phyloP scores from a whole-genome alignment of 352 stramenopile genomes.

The Thraustochytrium striatum region DNA sequence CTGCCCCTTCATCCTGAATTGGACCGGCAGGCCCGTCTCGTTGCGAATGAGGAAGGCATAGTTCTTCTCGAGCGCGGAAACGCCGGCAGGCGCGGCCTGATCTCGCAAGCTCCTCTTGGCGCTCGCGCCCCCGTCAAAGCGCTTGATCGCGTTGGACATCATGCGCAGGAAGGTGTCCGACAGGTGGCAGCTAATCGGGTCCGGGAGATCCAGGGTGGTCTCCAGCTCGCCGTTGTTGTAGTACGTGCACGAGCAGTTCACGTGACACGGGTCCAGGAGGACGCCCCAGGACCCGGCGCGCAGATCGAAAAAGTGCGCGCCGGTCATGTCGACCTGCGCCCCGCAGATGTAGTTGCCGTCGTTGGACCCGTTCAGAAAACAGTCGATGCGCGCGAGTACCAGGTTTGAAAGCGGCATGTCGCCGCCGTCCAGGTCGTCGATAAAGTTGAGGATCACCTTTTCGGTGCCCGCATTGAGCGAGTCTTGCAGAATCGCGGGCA shows the following conservation, averaged over 20 bases:
- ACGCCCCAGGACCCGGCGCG: conserved; percentile 33
- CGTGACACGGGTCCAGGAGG: conserved; percentile 16
- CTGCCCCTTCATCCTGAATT: conserved; percentile 16
- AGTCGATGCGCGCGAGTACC: conserved; percentile 10
- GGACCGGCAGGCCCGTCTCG: conserved; percentile 10
- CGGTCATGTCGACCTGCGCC: conserved; percentile 27
- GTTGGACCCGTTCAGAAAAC: conserved; percentile 35
- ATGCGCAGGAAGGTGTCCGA: conserved; percentile 35
- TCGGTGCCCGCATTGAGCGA: conserved; percentile 15
- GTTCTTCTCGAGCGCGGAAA: background rate
- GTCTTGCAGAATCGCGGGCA: conserved; percentile 30
- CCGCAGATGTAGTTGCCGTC: conserved; percentile 42
- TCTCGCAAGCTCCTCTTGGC: background rate
- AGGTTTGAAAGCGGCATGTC: conserved; percentile 39
- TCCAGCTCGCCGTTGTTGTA: conserved; percentile 37
- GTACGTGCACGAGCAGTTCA: conserved; percentile 34
- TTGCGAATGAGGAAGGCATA: conserved; percentile 30
- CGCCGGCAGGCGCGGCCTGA: background rate
- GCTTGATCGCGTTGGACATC: background rate
- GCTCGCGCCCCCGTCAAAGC: background rate
- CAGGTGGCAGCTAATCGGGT: conserved; percentile 43
- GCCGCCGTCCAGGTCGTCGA: conserved; percentile 32
- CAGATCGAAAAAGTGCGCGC: conserved; percentile 33
- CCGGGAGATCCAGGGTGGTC: conserved; percentile 9
- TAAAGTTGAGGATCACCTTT: conserved; percentile 45